These are phyloP conservation scores for Microcos paniculata DNA, from an alignment of 345 rosid species.

Conservation along the genomic window DNA sequence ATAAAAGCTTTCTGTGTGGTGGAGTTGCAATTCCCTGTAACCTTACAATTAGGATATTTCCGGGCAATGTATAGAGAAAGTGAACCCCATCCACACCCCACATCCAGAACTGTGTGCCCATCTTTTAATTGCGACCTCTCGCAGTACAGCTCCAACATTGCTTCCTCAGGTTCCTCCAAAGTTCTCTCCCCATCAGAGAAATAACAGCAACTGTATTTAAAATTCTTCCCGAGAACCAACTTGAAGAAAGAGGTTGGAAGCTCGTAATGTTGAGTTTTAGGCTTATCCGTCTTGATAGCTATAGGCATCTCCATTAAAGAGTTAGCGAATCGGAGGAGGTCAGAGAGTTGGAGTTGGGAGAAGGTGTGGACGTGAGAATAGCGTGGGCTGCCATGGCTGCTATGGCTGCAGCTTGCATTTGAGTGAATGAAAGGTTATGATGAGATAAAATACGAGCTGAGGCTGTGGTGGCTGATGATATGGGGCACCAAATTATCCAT, in stretches of 20 bases:
- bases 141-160: constrained; percentile 71
- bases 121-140: constrained; percentile 66
- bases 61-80: constrained; percentile 69
- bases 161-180: constrained; percentile 82
- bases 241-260: constrained; percentile 84
- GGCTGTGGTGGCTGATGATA: too few relatives aligned
- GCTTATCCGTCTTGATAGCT: constrained; percentile 61
- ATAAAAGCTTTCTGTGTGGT: constrained; percentile 65
- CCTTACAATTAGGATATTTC: constrained; percentile 59
- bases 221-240: constrained; percentile 69
- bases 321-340: constrained; percentile 60
- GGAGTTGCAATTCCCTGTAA: constrained; percentile 88
- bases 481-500: too few relatives aligned
- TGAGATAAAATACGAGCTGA: too few relatives aligned
- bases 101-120: constrained; percentile 76
- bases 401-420: too few relatives aligned
- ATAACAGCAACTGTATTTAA: constrained; percentile 86
- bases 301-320: constrained; percentile 75
- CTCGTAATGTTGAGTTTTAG: constrained; percentile 78
- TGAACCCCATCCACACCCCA: constrained; percentile 97
- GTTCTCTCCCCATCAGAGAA: constrained; percentile 52
- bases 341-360: constrained; percentile 56
- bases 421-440: too few relatives aligned
- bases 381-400: too few relatives aligned
- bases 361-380: too few relatives aligned